Conservation (phyloP, 2,329 filamentous ascomycete genomes). For the Verruconis gallopava region DNA sequence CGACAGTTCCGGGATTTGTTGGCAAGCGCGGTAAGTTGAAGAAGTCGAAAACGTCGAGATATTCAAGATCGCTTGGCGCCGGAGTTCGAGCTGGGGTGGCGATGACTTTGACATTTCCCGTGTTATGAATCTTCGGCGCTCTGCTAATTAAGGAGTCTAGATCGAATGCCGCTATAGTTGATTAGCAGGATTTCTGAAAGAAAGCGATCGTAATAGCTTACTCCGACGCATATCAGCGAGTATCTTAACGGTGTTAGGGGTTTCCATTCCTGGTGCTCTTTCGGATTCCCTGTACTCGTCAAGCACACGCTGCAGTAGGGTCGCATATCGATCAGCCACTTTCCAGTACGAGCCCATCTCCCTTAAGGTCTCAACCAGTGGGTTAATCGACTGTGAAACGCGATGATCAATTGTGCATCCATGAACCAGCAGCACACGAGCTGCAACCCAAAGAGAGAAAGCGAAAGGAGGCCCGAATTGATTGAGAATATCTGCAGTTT, state of each 20-base stretch:
- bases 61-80: constrained; percentile 72
- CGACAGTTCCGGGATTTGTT: constrained; percentile 17
- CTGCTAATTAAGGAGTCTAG: constrained; percentile 79
- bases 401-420: constrained; percentile 74
- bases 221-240: constrained; percentile 79
- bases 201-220: background rate
- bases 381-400: constrained; percentile 63
- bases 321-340: constrained; percentile 70
- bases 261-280: constrained; percentile 43
- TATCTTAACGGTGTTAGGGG: constrained; percentile 73
- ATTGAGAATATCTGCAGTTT: constrained; percentile 51
- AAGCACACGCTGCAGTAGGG: constrained; percentile 66
- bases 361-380: constrained; percentile 69
- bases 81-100: constrained; percentile 52
- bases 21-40: constrained; percentile 78
- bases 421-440: constrained; percentile 75
- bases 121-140: constrained; percentile 44
- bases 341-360: constrained; percentile 78
- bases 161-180: constrained; percentile 60
- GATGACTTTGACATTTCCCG: background rate
- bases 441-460: constrained; percentile 85
- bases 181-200: background rate
- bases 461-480: constrained; percentile 84
- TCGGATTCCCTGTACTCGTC: constrained; percentile 61
- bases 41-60: constrained; percentile 86